Conservation (phyloP, 225 moss, liverwort and hornwort genomes). For the Anthoceros angustus region DNA sequence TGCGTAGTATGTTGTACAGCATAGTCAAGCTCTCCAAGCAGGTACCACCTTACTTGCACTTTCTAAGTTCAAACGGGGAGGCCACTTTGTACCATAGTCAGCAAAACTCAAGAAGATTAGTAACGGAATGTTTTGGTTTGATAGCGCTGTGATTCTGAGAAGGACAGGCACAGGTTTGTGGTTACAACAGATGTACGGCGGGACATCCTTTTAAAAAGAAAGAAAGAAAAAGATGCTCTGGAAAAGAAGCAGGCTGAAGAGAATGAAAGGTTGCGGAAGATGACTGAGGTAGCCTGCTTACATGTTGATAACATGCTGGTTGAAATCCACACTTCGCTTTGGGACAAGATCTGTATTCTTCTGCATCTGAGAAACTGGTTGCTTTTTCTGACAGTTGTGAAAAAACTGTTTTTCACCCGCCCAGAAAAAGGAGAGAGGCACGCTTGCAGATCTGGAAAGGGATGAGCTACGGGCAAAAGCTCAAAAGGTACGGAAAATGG, state of each 20-base stretch:
- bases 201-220: conserved; percentile 61
- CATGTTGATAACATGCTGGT: no score
- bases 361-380: no score
- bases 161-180: conserved; percentile 48
- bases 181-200: conserved; percentile 59
- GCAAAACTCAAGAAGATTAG: no score
- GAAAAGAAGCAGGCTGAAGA: conserved; percentile 87
- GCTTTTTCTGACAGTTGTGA: no score
- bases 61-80: neutral
- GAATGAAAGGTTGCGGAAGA: conserved; percentile 63
- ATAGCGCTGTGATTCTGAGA: conserved; percentile 95
- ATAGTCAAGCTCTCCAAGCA: conserved; percentile 79
- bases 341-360: no score
- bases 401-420: no score
- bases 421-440: conserved; percentile 84
- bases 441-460: conserved; percentile 62
- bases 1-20: conserved; percentile 82
- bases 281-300: conserved; percentile 46
- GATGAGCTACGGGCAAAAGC: conserved; percentile 84
- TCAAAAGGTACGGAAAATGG: conserved; percentile 42
- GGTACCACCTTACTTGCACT: conserved; percentile 16
- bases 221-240: conserved; percentile 56
- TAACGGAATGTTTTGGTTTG: no score
- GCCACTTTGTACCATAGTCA: neutral
- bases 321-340: no score